Conservation (phyloP, 1,284 basidiomycete genomes). For the Fomes fomentarius region DNA sequence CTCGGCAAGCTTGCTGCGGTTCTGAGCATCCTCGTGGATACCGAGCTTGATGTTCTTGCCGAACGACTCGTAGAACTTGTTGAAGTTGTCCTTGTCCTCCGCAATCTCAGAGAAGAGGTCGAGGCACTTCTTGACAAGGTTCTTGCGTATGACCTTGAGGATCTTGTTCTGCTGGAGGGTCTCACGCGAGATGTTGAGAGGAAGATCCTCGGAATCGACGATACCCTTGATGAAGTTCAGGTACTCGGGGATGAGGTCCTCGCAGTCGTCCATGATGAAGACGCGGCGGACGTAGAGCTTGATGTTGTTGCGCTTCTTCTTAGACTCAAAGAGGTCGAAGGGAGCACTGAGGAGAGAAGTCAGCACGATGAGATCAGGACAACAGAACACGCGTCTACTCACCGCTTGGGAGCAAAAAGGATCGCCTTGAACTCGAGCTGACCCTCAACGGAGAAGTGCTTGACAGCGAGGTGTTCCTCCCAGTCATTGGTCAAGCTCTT, state of each 20-base stretch:
- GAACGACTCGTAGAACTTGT: conserved; percentile 96
- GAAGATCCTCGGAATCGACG: conserved; percentile 99
- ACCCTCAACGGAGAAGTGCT: conserved; percentile 99
- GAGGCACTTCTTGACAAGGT: conserved; percentile 98
- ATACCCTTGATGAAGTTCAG: conserved; percentile 99
- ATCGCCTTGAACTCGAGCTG: conserved; percentile 99
- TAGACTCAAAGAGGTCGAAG: conserved; percentile 99
- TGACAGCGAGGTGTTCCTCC: conserved; percentile 99
- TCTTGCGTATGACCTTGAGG: conserved; percentile 98
- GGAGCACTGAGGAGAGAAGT: conserved; percentile 66
- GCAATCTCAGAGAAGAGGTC: conserved; percentile 96
- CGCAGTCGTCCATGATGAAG: conserved; percentile 99
- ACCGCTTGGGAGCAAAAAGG: conserved; percentile 96
- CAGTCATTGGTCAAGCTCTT: conserved; percentile 99
- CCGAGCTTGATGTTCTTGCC: conserved; percentile 99
- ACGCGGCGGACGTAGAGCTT: conserved; percentile 99
- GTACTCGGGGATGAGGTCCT: conserved; percentile 99
- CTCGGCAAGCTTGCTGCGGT: conserved; percentile 99
- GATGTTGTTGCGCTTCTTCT: conserved; percentile 99
- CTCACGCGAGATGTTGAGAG: conserved; percentile 99
- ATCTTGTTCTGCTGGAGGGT: conserved; percentile 99
- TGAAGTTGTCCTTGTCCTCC: conserved; percentile 99
- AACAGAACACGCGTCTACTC: conserved; percentile 31
- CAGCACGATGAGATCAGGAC: conserved; percentile 11
- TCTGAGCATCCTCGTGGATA: conserved; percentile 99